Conservation (phyloP, 1,139 yeast genomes). For the Taphrina wiesneri region DNA sequence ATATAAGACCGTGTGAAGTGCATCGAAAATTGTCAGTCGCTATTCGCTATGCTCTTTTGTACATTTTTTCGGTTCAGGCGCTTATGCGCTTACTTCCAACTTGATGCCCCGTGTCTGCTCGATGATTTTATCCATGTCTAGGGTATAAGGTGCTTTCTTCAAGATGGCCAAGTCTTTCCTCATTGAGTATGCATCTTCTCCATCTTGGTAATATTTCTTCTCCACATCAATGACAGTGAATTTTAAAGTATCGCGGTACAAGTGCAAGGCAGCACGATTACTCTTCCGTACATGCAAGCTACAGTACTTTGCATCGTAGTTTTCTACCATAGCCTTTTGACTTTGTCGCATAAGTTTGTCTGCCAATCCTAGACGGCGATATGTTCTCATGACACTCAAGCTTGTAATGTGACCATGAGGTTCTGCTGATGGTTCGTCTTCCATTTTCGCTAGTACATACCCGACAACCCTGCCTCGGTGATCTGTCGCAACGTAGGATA, state of each 20-base stretch:
- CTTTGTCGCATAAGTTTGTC: constrained; percentile 91
- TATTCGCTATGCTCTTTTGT: neutral
- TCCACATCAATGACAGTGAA: constrained; percentile 83
- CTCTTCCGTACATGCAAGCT: constrained; percentile 92
- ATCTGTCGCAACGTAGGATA: constrained; percentile 88
- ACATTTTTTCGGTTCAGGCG: neutral
- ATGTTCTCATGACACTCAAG: constrained; percentile 90
- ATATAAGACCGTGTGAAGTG: neutral
- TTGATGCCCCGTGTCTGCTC: constrained; percentile 28
- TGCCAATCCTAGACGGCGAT: constrained; percentile 92
- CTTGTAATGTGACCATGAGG: constrained; percentile 96
- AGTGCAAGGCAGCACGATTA: constrained; percentile 89
- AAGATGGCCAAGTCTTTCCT: constrained; percentile 19
- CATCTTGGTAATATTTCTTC: constrained; percentile 88
- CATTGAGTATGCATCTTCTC: constrained; percentile 91
- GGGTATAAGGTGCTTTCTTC: constrained; percentile 21
- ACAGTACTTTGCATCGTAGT: constrained; percentile 78
- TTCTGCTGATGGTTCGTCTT: constrained; percentile 78
- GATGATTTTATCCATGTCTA: constrained; percentile 25
- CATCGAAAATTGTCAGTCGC: neutral
- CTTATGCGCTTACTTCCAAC: constrained; percentile 13
- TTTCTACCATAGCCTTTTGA: constrained; percentile 75
- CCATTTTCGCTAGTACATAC: constrained; percentile 93
- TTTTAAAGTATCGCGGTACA: constrained; percentile 79
- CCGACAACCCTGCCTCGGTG: constrained; percentile 68